Percentiles rank a stretch among this genome's conserved stretches.
These are phyloP conservation scores for Collybia mongolica DNA, from an alignment of 768 basidiomycete species.

Conservation along the genomic window DNA sequence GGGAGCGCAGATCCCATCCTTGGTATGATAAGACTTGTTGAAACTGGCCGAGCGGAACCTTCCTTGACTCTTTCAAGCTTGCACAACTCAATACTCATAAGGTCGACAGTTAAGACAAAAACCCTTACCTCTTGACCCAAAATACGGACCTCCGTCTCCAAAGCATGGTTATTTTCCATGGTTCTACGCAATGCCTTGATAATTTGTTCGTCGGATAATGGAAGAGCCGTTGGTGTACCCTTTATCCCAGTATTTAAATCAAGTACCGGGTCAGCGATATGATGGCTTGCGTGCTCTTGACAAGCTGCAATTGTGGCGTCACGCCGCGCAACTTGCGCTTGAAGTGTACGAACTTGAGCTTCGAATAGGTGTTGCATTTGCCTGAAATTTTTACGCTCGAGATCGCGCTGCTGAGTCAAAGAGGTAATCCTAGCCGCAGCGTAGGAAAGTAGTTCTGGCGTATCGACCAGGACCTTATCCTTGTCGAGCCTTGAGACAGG, in stretches of 20 bases:
- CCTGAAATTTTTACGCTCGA: constrained; percentile 41
- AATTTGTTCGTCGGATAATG: no score
- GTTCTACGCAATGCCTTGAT: constrained; percentile 12
- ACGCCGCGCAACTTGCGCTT: constrained; percentile 55
- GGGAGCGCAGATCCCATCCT: no score
- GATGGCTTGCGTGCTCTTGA: background rate
- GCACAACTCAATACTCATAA: no score
- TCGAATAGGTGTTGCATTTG: constrained; percentile 38
- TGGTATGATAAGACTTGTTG: no score
- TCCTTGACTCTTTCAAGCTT: no score
- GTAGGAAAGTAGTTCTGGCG: constrained; percentile 31
- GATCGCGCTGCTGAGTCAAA: constrained; percentile 40
- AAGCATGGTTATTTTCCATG: constrained; percentile 35
- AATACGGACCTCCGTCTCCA: constrained; percentile 43
- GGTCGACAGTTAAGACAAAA: no score
- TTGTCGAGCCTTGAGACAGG: constrained; percentile 11
- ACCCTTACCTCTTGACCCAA: constrained; percentile 31
- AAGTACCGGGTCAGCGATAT: background rate
- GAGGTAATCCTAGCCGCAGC: constrained; percentile 42
- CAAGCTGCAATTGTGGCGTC: constrained; percentile 51
- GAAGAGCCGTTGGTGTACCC: no score
- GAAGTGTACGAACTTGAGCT: constrained; percentile 39
- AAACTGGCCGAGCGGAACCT: no score
- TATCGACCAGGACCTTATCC: background rate
- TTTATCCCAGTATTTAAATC: no score